A percentile compares a stretch with the other conserved stretches of the same genome.
Conservation (phyloP, 495 filamentous ascomycete species). For the Corynascus novoguineensis region DNA sequence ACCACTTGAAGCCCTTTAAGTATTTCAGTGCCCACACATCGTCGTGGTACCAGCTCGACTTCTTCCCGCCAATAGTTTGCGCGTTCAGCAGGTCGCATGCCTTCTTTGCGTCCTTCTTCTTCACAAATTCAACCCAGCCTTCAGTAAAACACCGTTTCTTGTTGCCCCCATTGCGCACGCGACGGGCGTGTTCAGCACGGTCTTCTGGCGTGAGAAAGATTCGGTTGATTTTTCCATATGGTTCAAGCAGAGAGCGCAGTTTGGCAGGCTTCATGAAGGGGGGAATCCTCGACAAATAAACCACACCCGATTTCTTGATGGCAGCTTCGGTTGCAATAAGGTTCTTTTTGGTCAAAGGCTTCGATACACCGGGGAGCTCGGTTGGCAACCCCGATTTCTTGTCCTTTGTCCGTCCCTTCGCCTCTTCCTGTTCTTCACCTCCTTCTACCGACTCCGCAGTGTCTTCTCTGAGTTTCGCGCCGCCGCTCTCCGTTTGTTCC, state of each 20-base stretch:
- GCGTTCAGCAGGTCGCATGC: constrained; percentile 84
- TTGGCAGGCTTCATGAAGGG: constrained; percentile 91
- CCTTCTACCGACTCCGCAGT: neutral
- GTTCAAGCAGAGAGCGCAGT: constrained; percentile 68
- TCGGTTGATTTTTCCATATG: constrained; percentile 72
- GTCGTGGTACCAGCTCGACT: constrained; percentile 84
- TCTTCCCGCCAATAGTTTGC: constrained; percentile 75
- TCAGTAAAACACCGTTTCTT: constrained; percentile 84
- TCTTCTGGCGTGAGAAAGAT: constrained; percentile 86
- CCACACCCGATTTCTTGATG: constrained; percentile 63
- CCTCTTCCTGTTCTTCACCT: constrained; percentile 17
- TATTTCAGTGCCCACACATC: constrained; percentile 82
- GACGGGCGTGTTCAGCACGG: constrained; percentile 50
- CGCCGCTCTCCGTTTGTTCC: constrained; percentile 11
- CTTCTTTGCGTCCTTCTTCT: constrained; percentile 61
- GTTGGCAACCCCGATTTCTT: constrained; percentile 18
- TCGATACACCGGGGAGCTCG: constrained; percentile 42
- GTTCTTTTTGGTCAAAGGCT: constrained; percentile 53
- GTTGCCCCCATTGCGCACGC: constrained; percentile 68
- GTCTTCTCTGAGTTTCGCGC: neutral
- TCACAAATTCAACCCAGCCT: constrained; percentile 87
- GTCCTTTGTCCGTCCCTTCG: constrained; percentile 19
- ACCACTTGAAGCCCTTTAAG: constrained; percentile 77
- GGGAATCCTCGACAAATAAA: constrained; percentile 87
- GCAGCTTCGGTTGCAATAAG: constrained; percentile 53